Percentiles rank a stretch among this genome's conserved stretches.
These are phyloP conservation scores for Capillidium heterosporum DNA, from an alignment of 371 early-diverging fungal genomes.

Conservation along the genomic window DNA sequence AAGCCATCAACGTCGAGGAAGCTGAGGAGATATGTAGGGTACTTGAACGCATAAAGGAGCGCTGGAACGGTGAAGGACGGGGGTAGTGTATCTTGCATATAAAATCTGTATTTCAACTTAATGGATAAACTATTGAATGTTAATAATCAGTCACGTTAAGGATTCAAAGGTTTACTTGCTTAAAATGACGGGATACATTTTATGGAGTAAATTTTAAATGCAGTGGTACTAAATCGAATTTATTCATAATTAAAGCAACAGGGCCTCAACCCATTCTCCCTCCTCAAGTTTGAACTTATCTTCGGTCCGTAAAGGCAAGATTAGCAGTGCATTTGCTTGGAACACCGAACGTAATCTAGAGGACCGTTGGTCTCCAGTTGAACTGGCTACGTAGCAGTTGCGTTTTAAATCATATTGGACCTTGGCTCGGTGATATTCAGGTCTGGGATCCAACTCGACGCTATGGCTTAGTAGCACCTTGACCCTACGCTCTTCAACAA, in stretches of 20 bases:
- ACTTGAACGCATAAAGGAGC: too few species aligned
- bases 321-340: conserved; percentile 59
- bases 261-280: not conserved
- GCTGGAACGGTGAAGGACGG: too few species aligned
- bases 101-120: too few species aligned
- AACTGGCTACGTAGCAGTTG: conserved; percentile 26
- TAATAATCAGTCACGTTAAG: too few species aligned
- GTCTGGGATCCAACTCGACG: conserved; percentile 52
- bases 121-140: too few species aligned
- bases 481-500: conserved; percentile 21
- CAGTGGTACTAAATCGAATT: too few species aligned
- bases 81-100: too few species aligned
- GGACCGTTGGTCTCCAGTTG: conserved; percentile 61
- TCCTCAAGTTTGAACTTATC: not conserved
- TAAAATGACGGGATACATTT: too few species aligned
- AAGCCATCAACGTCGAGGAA: conserved; percentile 44
- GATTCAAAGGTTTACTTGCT: too few species aligned
- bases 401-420: conserved; percentile 15
- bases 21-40: conserved; percentile 15
- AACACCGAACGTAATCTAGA: conserved; percentile 62
- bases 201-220: too few species aligned
- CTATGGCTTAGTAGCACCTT: conserved; percentile 39
- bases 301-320: conserved; percentile 28
- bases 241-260: not conserved
- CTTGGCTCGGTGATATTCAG: conserved; percentile 65